Base-by-base conservation (phyloP, 225 moss, liverwort and hornwort species). In the Takakia lepidozioides region DNA sequence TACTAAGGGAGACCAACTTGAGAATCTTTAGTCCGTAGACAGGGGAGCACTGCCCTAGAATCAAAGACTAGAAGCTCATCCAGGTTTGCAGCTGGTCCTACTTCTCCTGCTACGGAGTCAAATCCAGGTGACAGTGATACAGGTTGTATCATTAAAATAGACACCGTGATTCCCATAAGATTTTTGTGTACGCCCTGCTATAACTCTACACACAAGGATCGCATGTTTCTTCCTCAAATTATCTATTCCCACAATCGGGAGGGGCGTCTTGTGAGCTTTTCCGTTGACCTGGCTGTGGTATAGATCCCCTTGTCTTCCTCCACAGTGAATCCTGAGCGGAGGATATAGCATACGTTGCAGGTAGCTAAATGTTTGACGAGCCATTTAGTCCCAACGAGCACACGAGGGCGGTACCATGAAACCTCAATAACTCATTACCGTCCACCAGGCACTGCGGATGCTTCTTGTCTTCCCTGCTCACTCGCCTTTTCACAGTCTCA, bases 181-280 rank as follows among this genome's bases (percentile, higher is more conserved):
- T 45, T 73, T 75, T 42, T 70, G 81, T 3, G 85, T 81, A 40
- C 92, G 59, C 4, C 92, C 88, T 1, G 92, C 92, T 16, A 93
- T 93, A 17, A 93, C 92, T 67, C 92, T 64, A 47, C 92, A 93
- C 5, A 93, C 80, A 10, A 93, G 77, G 88, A 88, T 93, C 1
- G 88, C 92, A 1, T 88, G 70, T 22, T 78, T 80, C 32, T 26
- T 73, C 77, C 44, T 78, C 80, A 63, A 80, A 53, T 4, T 62
- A 65, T 41, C 88, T 84, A 10, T 88, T 5, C 82, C 85, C 6
- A 76, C 23, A 32, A 11, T 11, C 11, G 32, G 11, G 32, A 32
- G 11, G 11, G 7, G 8, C 11, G 49, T 17, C 19, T 24, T 10
- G 10, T 93, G 92, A 0, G 92, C 92, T 68, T 78, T 78, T 1